Conservation (phyloP, 108 stramenopile species). For the Schizochytrium sp. region DNA sequence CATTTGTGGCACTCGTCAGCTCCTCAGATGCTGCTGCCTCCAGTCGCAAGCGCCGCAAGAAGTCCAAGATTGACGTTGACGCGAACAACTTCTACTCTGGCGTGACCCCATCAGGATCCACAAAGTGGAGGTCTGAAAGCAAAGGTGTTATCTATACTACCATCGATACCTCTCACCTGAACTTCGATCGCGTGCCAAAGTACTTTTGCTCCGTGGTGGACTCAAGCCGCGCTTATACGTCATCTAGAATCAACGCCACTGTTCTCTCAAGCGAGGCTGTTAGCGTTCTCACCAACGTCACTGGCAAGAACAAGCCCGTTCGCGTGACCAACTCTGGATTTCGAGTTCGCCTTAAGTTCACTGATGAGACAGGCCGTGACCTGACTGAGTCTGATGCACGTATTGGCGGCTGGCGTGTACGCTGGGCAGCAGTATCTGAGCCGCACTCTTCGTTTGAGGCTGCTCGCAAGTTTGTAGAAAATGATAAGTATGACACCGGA, state of each 20-base stretch:
- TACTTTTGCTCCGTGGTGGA: slow-evolving; percentile 57
- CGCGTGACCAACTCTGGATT: slow-evolving; percentile 21
- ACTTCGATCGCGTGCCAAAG: slow-evolving; percentile 52
- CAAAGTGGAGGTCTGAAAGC: slow-evolving; percentile 31
- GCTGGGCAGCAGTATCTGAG: slow-evolving; percentile 48
- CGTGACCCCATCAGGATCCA: slow-evolving; percentile 37
- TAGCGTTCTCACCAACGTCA: neutral
- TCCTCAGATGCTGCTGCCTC: no score
- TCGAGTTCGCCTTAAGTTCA: slow-evolving; percentile 50
- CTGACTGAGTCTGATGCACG: slow-evolving; percentile 30
- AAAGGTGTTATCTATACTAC: slow-evolving; percentile 35
- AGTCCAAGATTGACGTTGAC: neutral
- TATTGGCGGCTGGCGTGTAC: slow-evolving; percentile 45
- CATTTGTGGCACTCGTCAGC: no score
- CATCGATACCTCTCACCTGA: slow-evolving; percentile 40
- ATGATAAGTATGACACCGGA: slow-evolving; percentile 54
- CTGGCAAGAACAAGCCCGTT: slow-evolving; percentile 1
- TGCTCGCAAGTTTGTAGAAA: slow-evolving; percentile 43
- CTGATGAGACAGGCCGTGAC: neutral
- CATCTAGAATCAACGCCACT: slow-evolving; percentile 30
- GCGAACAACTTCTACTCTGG: slow-evolving; percentile 24
- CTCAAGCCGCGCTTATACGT: neutral
- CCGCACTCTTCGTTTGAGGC: neutral
- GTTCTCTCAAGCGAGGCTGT: neutral
- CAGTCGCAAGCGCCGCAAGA: neutral